A percentile compares a stretch with the other conserved stretches of the same genome.
These are phyloP conservation scores for Cladosporium sp. DNA, from an alignment of 2,329 filamentous ascomycete genomes.

Conservation along the genomic window DNA sequence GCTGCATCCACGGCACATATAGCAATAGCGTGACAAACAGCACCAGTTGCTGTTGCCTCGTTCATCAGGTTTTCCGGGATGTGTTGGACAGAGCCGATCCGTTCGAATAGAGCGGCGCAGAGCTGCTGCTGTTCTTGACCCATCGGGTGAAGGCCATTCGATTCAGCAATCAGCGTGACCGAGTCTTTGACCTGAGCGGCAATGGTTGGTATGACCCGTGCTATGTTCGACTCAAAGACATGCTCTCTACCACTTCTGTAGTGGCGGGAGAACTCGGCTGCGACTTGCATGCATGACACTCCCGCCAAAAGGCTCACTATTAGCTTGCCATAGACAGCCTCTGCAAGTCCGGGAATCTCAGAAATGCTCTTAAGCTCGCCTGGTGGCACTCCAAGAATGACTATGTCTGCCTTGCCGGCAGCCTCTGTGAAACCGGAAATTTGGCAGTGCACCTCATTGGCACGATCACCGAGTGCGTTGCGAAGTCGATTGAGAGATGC, in stretches of 20 bases:
- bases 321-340: conserved; percentile 23
- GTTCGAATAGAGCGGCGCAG: conserved; percentile 12
- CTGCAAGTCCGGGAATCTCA: conserved; percentile 18
- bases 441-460: conserved; percentile 16
- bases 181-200: conserved; percentile 24
- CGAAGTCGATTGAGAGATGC: conserved; percentile 20
- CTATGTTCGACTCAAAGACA: conserved; percentile 19
- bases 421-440: conserved; percentile 18
- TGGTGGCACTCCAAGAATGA: conserved; percentile 27
- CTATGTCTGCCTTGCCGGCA: conserved; percentile 21
- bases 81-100: conserved; percentile 23
- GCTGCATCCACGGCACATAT: conserved; percentile 30
- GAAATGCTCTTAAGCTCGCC: conserved; percentile 21
- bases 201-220: conserved; percentile 28
- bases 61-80: conserved; percentile 29
- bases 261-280: conserved; percentile 14
- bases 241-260: background rate
- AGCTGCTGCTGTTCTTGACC: background rate
- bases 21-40: conserved; percentile 30
- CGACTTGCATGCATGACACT: conserved; percentile 23
- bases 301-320: conserved; percentile 28
- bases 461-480: conserved; percentile 11
- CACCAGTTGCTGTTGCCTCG: conserved; percentile 28
- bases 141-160: conserved; percentile 14
- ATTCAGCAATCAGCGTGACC: conserved; percentile 27